phyloP scores from a whole-genome alignment of 2,329 filamentous ascomycete species.

The Coleophoma eucalyptorum region DNA sequence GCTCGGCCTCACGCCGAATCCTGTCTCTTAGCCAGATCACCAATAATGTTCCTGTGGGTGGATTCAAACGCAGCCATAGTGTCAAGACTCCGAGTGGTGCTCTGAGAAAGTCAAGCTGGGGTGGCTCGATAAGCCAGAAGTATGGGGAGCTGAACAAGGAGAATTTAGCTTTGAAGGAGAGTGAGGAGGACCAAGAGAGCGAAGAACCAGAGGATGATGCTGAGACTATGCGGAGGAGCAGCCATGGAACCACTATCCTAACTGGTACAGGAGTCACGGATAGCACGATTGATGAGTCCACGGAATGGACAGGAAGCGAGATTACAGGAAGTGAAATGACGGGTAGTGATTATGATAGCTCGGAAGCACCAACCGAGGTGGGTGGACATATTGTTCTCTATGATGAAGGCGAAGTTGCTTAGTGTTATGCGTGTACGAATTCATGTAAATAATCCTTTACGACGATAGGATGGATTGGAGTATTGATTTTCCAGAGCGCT shows the following conservation, averaged over 20 bases:
- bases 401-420: not conserved
- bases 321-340: not conserved
- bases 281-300: constrained; percentile 22
- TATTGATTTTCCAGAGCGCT: too few species aligned
- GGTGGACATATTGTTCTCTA: not conserved
- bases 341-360: not conserved
- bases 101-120: constrained; percentile 69
- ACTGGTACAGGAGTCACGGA: constrained; percentile 19
- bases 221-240: constrained; percentile 25
- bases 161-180: constrained; percentile 59
- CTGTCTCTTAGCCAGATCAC: constrained; percentile 88
- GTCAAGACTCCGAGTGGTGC: constrained; percentile 57
- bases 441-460: too few species aligned
- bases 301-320: constrained; percentile 24
- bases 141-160: constrained; percentile 58
- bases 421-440: not conserved
- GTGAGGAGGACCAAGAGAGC: constrained; percentile 42
- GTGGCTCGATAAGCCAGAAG: constrained; percentile 34
- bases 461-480: too few species aligned
- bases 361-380: not conserved
- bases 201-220: constrained; percentile 17
- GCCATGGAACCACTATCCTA: constrained; percentile 23
- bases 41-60: constrained; percentile 59
- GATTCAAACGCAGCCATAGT: constrained; percentile 74
- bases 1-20: constrained; percentile 68